These are phyloP conservation scores for Chytridiales sp. DNA, from an alignment of 371 early-diverging fungal genomes.

Conservation along the genomic window DNA sequence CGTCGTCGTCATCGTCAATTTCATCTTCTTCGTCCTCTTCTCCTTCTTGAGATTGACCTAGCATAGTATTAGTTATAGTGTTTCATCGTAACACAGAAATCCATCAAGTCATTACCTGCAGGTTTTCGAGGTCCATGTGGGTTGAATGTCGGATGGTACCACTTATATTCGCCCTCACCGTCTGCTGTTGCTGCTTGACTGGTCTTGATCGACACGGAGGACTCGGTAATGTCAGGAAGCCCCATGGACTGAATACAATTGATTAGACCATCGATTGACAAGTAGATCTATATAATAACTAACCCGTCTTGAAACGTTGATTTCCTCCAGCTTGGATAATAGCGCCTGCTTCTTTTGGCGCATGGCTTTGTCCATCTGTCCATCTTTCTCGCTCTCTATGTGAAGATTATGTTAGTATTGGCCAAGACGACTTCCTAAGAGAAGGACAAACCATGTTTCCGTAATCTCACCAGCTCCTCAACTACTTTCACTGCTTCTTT, in stretches of 20 bases:
- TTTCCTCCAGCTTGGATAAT: conserved; percentile 14
- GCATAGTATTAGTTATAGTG: not conserved
- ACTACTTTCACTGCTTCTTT: conserved; percentile 24
- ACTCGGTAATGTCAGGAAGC: conserved; percentile 5
- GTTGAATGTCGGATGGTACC: conserved; percentile 42
- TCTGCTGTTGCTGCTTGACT: conserved; percentile 10
- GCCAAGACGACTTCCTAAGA: not conserved
- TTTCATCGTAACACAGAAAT: not conserved
- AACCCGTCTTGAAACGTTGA: conserved; percentile 20
- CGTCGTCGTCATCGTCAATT: conserved; percentile 6
- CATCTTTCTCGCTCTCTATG: conserved; percentile 12
- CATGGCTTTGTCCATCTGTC: conserved; percentile 7
- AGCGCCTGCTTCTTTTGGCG: conserved; percentile 12
- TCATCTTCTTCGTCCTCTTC: conserved; percentile 2
- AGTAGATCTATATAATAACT: not conserved
- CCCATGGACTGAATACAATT: conserved; percentile 3
- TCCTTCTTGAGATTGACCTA: not conserved
- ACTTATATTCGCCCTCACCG: conserved; percentile 28
- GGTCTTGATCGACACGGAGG: conserved; percentile 12
- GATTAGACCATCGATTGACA: not conserved
- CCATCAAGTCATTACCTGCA: not conserved
- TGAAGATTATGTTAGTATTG: not conserved
- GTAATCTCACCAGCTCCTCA: conserved; percentile 19
- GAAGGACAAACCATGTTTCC: conserved; percentile 1
- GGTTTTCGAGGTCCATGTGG: conserved; percentile 39